Evolutionary conservation across 306 rosid species (phyloP).

Genomic region (Quercus cerris): DNA sequence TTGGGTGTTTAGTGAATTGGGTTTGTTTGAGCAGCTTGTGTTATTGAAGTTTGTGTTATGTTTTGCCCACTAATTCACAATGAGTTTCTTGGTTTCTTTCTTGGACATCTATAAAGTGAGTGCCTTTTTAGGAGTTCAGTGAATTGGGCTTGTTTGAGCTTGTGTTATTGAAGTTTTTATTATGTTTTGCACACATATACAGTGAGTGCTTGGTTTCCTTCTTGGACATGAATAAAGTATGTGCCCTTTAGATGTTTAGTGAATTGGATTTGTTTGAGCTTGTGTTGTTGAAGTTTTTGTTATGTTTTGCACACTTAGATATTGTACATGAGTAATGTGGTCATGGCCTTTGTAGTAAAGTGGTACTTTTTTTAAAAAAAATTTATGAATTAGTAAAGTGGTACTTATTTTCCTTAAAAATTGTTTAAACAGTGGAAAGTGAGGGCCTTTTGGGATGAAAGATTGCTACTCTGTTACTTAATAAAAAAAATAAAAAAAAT

Average conservation of each 20-base stretch:
- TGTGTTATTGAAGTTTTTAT: background rate
- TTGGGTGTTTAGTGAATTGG: slow-evolving; percentile 14
- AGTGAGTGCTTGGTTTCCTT: background rate
- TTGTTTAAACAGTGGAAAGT: background rate
- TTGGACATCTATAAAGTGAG: background rate
- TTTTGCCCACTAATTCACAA: background rate
- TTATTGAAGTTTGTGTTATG: background rate
- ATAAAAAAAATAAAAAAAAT: no score
- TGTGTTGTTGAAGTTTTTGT: background rate
- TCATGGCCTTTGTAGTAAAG: background rate
- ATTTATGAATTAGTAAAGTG: background rate
- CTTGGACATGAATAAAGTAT: background rate
- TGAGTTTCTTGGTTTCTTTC: background rate
- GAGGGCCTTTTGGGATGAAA: background rate
- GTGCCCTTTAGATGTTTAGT: slow-evolving; percentile 11
- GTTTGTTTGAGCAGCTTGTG: background rate
- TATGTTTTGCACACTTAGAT: background rate
- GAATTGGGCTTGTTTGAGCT: slow-evolving; percentile 7
- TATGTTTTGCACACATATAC: background rate
- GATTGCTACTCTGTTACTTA: background rate
- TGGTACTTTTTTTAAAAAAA: background rate
- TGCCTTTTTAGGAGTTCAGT: slow-evolving; percentile 2
- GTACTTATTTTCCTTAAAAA: background rate
- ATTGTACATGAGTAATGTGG: background rate
- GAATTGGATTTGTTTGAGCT: slow-evolving; percentile 5